Conservation (phyloP, 257 asterid species). For the Solanum ossicruentum region DNA sequence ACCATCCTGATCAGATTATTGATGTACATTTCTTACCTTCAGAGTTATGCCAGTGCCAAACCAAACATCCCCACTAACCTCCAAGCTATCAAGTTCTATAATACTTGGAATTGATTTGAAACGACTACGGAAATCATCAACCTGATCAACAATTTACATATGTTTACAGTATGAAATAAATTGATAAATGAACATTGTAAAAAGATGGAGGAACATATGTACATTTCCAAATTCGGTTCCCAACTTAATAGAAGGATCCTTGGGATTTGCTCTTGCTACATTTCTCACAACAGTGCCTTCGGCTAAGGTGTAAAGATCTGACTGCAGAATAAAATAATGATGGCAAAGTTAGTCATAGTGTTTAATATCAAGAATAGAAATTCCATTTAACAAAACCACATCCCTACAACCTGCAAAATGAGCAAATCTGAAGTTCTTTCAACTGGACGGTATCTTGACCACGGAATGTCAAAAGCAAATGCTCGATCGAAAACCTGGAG, state of each 20-base stretch:
- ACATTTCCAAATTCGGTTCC: constrained; percentile 71
- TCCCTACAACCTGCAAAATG: constrained; percentile 53
- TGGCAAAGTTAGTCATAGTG: neutral
- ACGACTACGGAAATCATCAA: constrained; percentile 47
- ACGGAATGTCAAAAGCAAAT: constrained; percentile 51
- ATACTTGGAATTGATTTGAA: constrained; percentile 75
- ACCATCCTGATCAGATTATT: neutral
- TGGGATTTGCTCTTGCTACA: constrained; percentile 50
- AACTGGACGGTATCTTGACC: constrained; percentile 65
- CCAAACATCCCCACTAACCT: constrained; percentile 89
- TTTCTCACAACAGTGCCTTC: constrained; percentile 57
- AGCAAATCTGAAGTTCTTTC: constrained; percentile 67
- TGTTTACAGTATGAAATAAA: neutral
- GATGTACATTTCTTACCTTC: constrained; percentile 34
- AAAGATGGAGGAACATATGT: constrained; percentile 1
- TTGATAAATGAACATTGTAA: neutral
- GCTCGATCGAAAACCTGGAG: constrained; percentile 54
- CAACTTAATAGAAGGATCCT: constrained; percentile 59
- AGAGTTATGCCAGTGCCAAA: constrained; percentile 63
- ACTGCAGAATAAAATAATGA: constrained; percentile 35
- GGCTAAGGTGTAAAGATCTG: constrained; percentile 50
- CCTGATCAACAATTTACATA: constrained; percentile 23
- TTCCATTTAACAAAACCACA: neutral
- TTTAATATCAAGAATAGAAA: neutral
- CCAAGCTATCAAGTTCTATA: constrained; percentile 65